Conservation (phyloP, 768 basidiomycete genomes). For the Gymnopilus junonius region DNA sequence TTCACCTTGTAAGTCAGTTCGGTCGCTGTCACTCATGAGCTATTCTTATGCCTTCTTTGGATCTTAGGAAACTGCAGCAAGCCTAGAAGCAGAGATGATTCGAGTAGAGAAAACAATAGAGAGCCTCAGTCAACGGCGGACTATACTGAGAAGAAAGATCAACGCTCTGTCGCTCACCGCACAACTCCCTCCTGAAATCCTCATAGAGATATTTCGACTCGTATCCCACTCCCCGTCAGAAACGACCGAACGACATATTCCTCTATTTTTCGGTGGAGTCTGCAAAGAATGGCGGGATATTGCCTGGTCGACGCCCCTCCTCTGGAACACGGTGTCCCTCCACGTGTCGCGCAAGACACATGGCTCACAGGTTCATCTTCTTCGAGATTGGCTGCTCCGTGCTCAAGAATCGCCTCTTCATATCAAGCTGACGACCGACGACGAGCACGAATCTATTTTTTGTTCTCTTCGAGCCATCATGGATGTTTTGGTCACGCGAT, state of each 20-base stretch:
- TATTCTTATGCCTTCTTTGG: neutral
- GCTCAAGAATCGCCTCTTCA: slow-evolving; percentile 22
- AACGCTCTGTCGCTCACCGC: slow-evolving; percentile 22
- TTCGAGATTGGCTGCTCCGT: slow-evolving; percentile 17
- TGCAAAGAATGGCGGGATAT: slow-evolving; percentile 24
- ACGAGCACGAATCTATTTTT: slow-evolving; percentile 23
- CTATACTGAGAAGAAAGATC: slow-evolving; percentile 20
- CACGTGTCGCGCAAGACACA: slow-evolving; percentile 19
- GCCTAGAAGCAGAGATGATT: slow-evolving; percentile 21
- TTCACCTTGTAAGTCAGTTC: neutral
- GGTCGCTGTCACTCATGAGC: neutral
- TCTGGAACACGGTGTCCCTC: slow-evolving; percentile 21
- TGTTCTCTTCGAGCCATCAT: slow-evolving; percentile 20
- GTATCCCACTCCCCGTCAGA: slow-evolving; percentile 5
- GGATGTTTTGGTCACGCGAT: slow-evolving; percentile 23
- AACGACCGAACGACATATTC: neutral
- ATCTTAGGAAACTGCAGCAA: slow-evolving; percentile 11
- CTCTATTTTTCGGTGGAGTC: slow-evolving; percentile 19
- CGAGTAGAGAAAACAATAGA: slow-evolving; percentile 22
- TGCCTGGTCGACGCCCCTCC: slow-evolving; percentile 22
- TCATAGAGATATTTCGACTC: slow-evolving; percentile 22
- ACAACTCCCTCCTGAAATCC: slow-evolving; percentile 21
- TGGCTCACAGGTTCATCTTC: slow-evolving; percentile 10
- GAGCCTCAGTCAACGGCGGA: slow-evolving; percentile 17
- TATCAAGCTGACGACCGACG: slow-evolving; percentile 25